Evolutionary conservation across 1,139 yeast species (phyloP).

Genomic region (Magnusiomyces sp.): DNA sequence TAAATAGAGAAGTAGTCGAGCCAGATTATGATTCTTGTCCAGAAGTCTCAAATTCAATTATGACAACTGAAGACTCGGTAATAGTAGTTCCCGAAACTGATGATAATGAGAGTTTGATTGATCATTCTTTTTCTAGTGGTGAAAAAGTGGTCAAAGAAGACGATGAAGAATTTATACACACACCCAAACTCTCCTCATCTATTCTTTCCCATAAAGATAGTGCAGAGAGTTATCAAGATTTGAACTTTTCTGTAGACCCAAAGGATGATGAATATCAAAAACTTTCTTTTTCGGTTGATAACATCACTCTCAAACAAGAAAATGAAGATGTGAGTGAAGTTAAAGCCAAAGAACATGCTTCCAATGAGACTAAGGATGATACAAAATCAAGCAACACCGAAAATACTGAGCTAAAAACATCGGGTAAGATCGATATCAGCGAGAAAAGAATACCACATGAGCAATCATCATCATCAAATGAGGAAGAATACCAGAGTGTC

Average conservation of each 20-base stretch:
- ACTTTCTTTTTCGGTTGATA: background rate
- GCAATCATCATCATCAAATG: background rate
- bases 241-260: background rate
- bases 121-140: background rate
- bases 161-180: background rate
- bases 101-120: background rate
- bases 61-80: background rate
- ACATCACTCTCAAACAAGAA: background rate
- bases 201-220: background rate
- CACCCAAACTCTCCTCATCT: background rate
- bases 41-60: no score
- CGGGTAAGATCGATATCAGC: no score
- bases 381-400: background rate
- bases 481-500: background rate
- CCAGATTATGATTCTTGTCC: background rate
- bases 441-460: no score
- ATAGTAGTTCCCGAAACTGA: background rate
- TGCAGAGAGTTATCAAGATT: constrained; percentile 2
- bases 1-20: background rate
- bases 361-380: background rate
- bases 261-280: background rate
- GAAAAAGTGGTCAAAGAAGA: background rate
- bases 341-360: background rate
- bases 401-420: background rate
- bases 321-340: background rate